Evolutionary conservation across 768 basidiomycete genomes (phyloP).

Genomic region (Podaxis sp.): DNA sequence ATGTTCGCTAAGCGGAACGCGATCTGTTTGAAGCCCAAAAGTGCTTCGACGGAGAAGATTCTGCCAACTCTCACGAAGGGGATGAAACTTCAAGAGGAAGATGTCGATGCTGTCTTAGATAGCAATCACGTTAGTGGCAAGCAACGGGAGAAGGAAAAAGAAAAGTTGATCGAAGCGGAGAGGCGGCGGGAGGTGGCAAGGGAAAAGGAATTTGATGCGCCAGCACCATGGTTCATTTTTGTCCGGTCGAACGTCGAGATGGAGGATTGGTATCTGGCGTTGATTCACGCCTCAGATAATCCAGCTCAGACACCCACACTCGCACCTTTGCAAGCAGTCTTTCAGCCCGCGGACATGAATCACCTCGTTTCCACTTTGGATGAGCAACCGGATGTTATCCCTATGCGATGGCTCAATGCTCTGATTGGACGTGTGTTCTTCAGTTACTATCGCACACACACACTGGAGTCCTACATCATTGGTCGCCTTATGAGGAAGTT

Average conservation of each 20-base stretch:
- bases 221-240: slow-evolving; percentile 91
- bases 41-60: slow-evolving; percentile 27
- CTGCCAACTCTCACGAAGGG: slow-evolving; percentile 54
- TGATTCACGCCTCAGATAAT: slow-evolving; percentile 71
- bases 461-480: slow-evolving; percentile 83
- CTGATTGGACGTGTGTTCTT: slow-evolving; percentile 91
- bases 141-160: slow-evolving; percentile 37
- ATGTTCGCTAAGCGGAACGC: slow-evolving; percentile 89
- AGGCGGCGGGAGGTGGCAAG: slow-evolving; percentile 43
- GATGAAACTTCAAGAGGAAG: slow-evolving; percentile 39
- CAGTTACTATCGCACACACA: slow-evolving; percentile 82
- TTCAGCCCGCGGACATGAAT: slow-evolving; percentile 77
- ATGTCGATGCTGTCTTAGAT: slow-evolving; percentile 29
- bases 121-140: slow-evolving; percentile 22
- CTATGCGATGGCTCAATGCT: slow-evolving; percentile 97
- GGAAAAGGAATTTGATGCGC: slow-evolving; percentile 48
- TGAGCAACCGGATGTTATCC: slow-evolving; percentile 92
- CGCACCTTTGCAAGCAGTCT: slow-evolving; percentile 59
- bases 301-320: slow-evolving; percentile 63
- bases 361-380: slow-evolving; percentile 83
- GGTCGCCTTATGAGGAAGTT: slow-evolving; percentile 90
- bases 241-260: slow-evolving; percentile 85
- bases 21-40: slow-evolving; percentile 68
- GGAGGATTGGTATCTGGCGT: slow-evolving; percentile 95
- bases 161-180: slow-evolving; percentile 32